Percentiles rank a stretch among this genome's conserved stretches.
phyloP scores from a whole-genome alignment of 495 filamentous ascomycete species.

The Aspergillus sparsus region DNA sequence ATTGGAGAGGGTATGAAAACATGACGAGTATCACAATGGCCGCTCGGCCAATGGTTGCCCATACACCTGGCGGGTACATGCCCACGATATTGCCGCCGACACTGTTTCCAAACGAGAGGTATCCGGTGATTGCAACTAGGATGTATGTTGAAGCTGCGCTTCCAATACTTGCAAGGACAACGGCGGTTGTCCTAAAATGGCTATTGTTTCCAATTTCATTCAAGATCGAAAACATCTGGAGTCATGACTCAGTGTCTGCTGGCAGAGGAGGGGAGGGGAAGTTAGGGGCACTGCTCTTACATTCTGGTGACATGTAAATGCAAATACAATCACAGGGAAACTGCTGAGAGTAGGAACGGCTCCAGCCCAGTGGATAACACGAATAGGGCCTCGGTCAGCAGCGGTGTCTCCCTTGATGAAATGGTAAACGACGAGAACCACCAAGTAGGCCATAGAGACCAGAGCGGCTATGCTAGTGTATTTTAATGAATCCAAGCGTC shows the following conservation, averaged over 20 bases:
- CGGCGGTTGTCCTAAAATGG: slow-evolving; percentile 74
- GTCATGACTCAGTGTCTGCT: not conserved
- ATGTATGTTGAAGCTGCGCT: slow-evolving; percentile 78
- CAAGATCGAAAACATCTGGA: slow-evolving; percentile 95
- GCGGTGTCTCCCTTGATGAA: slow-evolving; percentile 78
- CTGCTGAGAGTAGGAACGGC: slow-evolving; percentile 76
- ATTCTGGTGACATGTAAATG: slow-evolving; percentile 98
- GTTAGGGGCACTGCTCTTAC: slow-evolving; percentile 45
- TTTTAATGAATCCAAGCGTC: slow-evolving; percentile 89
- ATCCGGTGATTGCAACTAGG: slow-evolving; percentile 90
- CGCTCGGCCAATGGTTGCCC: slow-evolving; percentile 87
- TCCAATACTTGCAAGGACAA: slow-evolving; percentile 82
- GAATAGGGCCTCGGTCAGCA: slow-evolving; percentile 68
- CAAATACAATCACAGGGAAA: slow-evolving; percentile 94
- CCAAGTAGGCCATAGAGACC: slow-evolving; percentile 89
- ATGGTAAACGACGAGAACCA: slow-evolving; percentile 88
- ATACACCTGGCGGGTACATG: slow-evolving; percentile 82
- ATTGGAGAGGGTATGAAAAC: slow-evolving; percentile 94
- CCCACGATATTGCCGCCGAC: slow-evolving; percentile 88
- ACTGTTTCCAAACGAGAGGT: slow-evolving; percentile 87
- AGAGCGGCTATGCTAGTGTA: slow-evolving; percentile 94
- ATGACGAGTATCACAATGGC: slow-evolving; percentile 96
- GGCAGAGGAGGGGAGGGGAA: not conserved
- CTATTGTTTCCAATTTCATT: slow-evolving; percentile 91
- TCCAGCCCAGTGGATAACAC: slow-evolving; percentile 74